Conservation (phyloP, 176 grass and related monocot species). For the Elymus sibiricus region DNA sequence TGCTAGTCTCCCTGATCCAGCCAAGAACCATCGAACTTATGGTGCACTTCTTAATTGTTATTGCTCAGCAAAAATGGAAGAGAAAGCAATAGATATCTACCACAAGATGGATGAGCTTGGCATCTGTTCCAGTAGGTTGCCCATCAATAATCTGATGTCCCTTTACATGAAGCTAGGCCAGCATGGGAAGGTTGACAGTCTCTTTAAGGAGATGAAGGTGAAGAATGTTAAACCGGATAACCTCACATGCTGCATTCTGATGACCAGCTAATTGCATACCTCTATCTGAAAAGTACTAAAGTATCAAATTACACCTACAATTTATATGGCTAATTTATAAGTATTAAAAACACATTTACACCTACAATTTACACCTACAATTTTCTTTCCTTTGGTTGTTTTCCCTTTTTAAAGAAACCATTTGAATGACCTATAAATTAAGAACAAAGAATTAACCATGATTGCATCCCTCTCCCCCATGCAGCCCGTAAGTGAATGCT, state of each 20-base stretch:
- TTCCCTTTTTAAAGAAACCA: too few relatives aligned
- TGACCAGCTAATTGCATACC: too few relatives aligned
- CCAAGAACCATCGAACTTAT: slow-evolving; percentile 51
- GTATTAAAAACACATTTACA: too few relatives aligned
- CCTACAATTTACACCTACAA: too few relatives aligned
- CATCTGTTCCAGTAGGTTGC: neutral
- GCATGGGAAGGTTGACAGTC: slow-evolving; percentile 31
- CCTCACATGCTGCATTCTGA: slow-evolving; percentile 58
- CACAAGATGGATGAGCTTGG: slow-evolving; percentile 39
- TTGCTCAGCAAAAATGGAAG: slow-evolving; percentile 42
- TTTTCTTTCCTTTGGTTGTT: too few relatives aligned
- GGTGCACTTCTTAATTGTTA: slow-evolving; percentile 59
- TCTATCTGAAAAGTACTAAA: too few relatives aligned
- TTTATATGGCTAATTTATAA: too few relatives aligned
- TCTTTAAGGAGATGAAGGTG: slow-evolving; percentile 61
- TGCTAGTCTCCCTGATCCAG: slow-evolving; percentile 43
- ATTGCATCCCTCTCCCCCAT: too few relatives aligned
- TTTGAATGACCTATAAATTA: too few relatives aligned
- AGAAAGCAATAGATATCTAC: slow-evolving; percentile 57
- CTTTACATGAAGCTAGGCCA: slow-evolving; percentile 52
- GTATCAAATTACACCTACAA: too few relatives aligned
- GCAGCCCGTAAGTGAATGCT: too few relatives aligned
- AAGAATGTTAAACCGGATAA: slow-evolving; percentile 49
- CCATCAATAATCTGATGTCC: slow-evolving; percentile 57
- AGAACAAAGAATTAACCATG: too few relatives aligned